Conservation (phyloP, 352 stramenopile species). For the Phytophthora uliginosa region DNA sequence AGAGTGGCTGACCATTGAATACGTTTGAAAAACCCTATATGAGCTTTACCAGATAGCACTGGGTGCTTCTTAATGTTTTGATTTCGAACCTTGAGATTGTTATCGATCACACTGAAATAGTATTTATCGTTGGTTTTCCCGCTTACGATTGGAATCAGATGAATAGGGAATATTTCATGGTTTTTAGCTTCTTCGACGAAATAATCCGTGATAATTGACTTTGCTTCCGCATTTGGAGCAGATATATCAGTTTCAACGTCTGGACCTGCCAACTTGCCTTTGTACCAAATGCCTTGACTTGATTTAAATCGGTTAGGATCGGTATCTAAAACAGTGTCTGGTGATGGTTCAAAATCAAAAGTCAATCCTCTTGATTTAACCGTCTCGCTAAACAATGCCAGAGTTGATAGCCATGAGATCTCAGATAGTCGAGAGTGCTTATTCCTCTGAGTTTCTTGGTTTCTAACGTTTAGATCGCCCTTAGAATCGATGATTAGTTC, state of each 20-base stretch:
- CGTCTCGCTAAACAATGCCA: neutral
- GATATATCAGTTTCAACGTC: neutral
- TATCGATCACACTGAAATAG: neutral
- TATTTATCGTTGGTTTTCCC: neutral
- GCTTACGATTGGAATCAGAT: no score
- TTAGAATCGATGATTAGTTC: constrained; percentile 1
- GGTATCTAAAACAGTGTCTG: neutral
- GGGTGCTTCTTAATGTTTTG: neutral
- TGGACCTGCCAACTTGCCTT: neutral
- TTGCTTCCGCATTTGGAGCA: neutral
- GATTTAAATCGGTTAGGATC: neutral
- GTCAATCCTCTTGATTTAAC: neutral
- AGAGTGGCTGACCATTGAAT: neutral
- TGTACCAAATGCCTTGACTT: neutral
- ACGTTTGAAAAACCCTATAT: neutral
- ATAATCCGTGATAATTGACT: neutral
- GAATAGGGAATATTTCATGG: neutral
- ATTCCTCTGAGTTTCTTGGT: constrained; percentile 1
- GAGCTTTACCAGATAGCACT: neutral
- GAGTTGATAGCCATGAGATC: neutral
- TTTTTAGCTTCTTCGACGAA: neutral
- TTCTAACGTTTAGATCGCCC: constrained; percentile 8
- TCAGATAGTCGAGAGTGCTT: neutral
- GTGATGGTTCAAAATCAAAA: neutral
- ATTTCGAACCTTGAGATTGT: neutral